These are phyloP conservation scores for Malassezia restricta DNA, from an alignment of 1,284 basidiomycete species.

Conservation along the genomic window DNA sequence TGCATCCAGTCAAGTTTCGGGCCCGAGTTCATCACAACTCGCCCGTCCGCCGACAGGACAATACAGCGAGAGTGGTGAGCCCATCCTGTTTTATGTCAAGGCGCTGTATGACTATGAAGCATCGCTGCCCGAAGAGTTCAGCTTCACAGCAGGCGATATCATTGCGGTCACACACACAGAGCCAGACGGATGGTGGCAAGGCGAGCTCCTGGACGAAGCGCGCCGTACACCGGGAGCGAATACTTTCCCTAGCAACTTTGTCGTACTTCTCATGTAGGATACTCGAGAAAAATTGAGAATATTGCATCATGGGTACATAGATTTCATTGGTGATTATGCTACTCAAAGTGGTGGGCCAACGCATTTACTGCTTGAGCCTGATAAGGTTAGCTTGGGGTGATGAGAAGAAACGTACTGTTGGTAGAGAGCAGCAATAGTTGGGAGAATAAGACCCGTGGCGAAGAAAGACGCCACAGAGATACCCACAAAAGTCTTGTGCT, in stretches of 20 bases:
- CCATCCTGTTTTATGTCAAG: conserved; percentile 63
- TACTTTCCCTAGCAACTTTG: conserved; percentile 83
- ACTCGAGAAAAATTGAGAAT: neutral
- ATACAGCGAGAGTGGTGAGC: conserved; percentile 63
- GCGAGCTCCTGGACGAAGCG: conserved; percentile 66
- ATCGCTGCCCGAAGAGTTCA: conserved; percentile 71
- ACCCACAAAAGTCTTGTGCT: conserved; percentile 33
- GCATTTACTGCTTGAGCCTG: neutral
- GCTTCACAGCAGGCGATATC: conserved; percentile 75
- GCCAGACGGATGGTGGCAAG: conserved; percentile 89
- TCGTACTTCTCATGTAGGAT: conserved; percentile 50
- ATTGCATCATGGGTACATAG: too few species aligned
- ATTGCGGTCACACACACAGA: conserved; percentile 83
- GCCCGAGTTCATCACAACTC: conserved; percentile 5
- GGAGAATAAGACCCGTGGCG: conserved; percentile 31
- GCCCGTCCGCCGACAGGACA: conserved; percentile 54
- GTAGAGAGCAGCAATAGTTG: conserved; percentile 37
- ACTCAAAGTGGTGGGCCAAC: neutral
- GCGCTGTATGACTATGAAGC: conserved; percentile 84
- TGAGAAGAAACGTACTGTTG: conserved; percentile 26
- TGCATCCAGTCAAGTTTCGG: neutral
- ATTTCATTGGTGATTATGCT: neutral
- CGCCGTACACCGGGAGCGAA: conserved; percentile 64
- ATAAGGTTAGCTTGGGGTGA: neutral
- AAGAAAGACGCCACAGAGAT: conserved; percentile 34